Evolutionary conservation across 768 basidiomycete species (phyloP).

Genomic region (Trametes gibbosa): DNA sequence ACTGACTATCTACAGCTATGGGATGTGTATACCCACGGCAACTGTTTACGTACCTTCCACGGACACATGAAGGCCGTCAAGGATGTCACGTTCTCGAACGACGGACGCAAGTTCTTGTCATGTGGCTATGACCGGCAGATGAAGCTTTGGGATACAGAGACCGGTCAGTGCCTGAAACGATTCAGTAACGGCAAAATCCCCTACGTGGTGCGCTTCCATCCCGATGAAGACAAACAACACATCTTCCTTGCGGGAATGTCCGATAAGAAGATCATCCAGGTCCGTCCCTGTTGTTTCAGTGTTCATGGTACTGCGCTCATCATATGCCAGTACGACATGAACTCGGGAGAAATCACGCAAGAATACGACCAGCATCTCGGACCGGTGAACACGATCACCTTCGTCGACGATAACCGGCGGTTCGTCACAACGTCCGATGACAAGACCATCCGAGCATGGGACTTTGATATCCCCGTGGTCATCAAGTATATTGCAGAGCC

Average conservation of each 20-base stretch:
- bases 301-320: slow-evolving; percentile 6
- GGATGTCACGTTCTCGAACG: slow-evolving; percentile 93
- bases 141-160: slow-evolving; percentile 99
- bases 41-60: slow-evolving; percentile 95
- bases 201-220: slow-evolving; percentile 93
- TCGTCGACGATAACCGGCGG: slow-evolving; percentile 95
- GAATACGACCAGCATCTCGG: slow-evolving; percentile 99
- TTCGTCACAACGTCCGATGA: slow-evolving; percentile 99
- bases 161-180: slow-evolving; percentile 93
- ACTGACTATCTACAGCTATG: slow-evolving; percentile 66
- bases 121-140: slow-evolving; percentile 96
- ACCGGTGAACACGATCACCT: slow-evolving; percentile 97
- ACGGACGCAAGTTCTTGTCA: slow-evolving; percentile 84
- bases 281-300: slow-evolving; percentile 29
- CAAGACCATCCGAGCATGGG: slow-evolving; percentile 99
- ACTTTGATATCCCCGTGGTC: slow-evolving; percentile 98
- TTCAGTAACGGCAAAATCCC: slow-evolving; percentile 98
- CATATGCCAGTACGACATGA: slow-evolving; percentile 80
- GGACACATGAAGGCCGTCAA: slow-evolving; percentile 97
- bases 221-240: slow-evolving; percentile 93
- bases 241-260: slow-evolving; percentile 98
- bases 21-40: slow-evolving; percentile 97
- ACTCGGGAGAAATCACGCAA: slow-evolving; percentile 92
- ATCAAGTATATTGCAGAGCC: slow-evolving; percentile 99
- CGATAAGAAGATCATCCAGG: slow-evolving; percentile 99